Percentiles rank a stretch among this genome's conserved stretches.
Evolutionary conservation across 2,329 filamentous ascomycete genomes (phyloP).

Genomic region (Sarocladium kiliense): DNA sequence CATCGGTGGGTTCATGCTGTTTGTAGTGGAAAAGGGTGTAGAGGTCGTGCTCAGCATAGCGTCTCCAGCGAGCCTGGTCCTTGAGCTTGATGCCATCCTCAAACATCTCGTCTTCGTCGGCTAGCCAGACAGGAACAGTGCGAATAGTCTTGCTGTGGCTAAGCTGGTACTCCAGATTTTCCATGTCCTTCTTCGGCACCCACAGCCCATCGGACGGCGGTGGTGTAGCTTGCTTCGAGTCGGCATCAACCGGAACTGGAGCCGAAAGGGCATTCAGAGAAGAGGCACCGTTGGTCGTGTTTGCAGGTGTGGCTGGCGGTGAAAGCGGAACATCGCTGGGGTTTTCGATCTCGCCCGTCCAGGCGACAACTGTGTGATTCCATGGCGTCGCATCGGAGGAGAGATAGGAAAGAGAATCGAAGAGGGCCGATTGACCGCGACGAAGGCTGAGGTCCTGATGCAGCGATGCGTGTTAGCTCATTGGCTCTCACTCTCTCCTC

Average conservation of each 20-base stretch:
- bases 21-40: conserved; percentile 97
- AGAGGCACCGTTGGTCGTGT: conserved; percentile 43
- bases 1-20: conserved; percentile 84
- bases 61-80: conserved; percentile 81
- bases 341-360: conserved; percentile 81
- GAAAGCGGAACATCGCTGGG: conserved; percentile 36
- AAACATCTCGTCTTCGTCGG: conserved; percentile 64
- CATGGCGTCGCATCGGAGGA: conserved; percentile 79
- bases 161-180: conserved; percentile 68
- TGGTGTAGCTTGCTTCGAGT: conserved; percentile 48
- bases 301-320: conserved; percentile 43
- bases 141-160: conserved; percentile 68
- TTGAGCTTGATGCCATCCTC: conserved; percentile 68
- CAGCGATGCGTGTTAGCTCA: background rate
- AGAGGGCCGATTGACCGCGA: conserved; percentile 84
- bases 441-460: conserved; percentile 68
- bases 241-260: conserved; percentile 68
- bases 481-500: background rate
- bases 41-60: conserved; percentile 85
- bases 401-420: conserved; percentile 84
- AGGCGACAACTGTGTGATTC: conserved; percentile 90
- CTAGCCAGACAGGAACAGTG: conserved; percentile 84
- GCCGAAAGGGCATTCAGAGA: conserved; percentile 71
- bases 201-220: conserved; percentile 63
- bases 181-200: conserved; percentile 65